Evolutionary conservation across 257 asterid species (phyloP).

Genomic region (Solanum chilense): DNA sequence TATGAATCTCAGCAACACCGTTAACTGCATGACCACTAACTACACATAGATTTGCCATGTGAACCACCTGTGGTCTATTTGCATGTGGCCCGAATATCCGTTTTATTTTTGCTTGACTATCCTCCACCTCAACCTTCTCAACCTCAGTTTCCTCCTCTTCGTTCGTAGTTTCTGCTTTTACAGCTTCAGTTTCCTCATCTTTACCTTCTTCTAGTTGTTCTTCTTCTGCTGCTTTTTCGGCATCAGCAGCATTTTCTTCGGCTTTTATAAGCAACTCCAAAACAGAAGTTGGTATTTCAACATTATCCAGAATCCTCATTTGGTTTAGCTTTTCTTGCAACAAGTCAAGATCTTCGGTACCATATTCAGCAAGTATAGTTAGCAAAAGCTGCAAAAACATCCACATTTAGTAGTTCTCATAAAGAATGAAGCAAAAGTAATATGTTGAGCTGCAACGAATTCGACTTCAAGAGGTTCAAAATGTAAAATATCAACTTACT

Average conservation of each 20-base stretch:
- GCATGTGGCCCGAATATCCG: conserved; percentile 11
- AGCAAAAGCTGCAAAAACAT: conserved; percentile 30
- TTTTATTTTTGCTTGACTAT: not conserved
- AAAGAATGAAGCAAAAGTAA: not conserved
- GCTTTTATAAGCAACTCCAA: conserved; percentile 13
- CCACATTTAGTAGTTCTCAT: not conserved
- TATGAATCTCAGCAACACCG: conserved; percentile 86
- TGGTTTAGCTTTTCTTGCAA: conserved; percentile 43
- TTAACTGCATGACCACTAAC: conserved; percentile 83
- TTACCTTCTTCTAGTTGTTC: conserved; percentile 11
- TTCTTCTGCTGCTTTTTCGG: conserved; percentile 8
- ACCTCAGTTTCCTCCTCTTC: conserved; percentile 21
- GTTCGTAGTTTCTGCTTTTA: not conserved
- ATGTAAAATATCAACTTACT: conserved; percentile 19
- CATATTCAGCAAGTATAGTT: conserved; percentile 50
- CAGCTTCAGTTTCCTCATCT: conserved; percentile 6
- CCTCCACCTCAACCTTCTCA: conserved; percentile 12
- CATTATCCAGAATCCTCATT: conserved; percentile 73
- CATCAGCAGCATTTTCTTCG: not conserved
- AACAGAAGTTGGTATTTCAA: conserved; percentile 51
- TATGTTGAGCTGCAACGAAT: not conserved
- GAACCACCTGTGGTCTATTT: conserved; percentile 47
- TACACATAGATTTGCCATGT: conserved; percentile 85
- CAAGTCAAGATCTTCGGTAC: conserved; percentile 41
- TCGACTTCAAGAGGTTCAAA: not conserved